A percentile compares a stretch with the other conserved stretches of the same genome.
phyloP scores from a whole-genome alignment of 176 grass and related monocot genomes.

The Sorghum bicolor region DNA sequence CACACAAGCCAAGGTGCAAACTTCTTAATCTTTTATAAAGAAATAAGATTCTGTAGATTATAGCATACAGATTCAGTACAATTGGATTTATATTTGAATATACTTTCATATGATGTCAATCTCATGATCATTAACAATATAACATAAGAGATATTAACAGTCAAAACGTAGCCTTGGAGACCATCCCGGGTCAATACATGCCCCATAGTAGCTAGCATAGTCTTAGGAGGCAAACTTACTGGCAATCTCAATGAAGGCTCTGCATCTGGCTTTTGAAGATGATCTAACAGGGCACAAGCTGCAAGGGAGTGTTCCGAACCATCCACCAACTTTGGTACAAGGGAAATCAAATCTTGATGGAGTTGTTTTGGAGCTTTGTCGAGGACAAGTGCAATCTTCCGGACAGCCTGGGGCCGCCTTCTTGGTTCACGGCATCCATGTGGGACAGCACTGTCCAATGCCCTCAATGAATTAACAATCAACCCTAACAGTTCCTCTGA shows the following conservation, averaged over 20 bases:
- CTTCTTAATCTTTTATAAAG: background rate
- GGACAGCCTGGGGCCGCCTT: constrained; percentile 55
- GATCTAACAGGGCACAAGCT: constrained; percentile 63
- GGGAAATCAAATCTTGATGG: constrained; percentile 72
- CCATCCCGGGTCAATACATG: background rate
- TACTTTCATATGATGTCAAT: background rate
- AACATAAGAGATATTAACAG: background rate
- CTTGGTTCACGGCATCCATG: constrained; percentile 72
- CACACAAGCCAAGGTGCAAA: background rate
- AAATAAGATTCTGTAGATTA: background rate
- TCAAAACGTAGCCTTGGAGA: background rate
- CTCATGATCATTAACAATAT: background rate
- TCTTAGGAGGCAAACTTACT: constrained; percentile 43
- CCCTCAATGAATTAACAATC: constrained; percentile 81
- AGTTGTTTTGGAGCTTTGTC: constrained; percentile 86
- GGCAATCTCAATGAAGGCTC: constrained; percentile 63
- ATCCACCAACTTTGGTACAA: constrained; percentile 88
- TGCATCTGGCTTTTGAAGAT: constrained; percentile 57
- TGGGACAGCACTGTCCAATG: constrained; percentile 72
- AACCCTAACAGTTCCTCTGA: constrained; percentile 82
- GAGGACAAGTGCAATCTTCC: constrained; percentile 77
- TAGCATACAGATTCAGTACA: background rate
- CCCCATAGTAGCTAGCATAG: background rate
- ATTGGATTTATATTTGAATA: background rate
- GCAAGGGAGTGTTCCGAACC: constrained; percentile 73